Percentiles rank a stretch among this genome's conserved stretches.
Conservation (phyloP, 306 rosid species). For the Elaeagnus macrophylla region DNA sequence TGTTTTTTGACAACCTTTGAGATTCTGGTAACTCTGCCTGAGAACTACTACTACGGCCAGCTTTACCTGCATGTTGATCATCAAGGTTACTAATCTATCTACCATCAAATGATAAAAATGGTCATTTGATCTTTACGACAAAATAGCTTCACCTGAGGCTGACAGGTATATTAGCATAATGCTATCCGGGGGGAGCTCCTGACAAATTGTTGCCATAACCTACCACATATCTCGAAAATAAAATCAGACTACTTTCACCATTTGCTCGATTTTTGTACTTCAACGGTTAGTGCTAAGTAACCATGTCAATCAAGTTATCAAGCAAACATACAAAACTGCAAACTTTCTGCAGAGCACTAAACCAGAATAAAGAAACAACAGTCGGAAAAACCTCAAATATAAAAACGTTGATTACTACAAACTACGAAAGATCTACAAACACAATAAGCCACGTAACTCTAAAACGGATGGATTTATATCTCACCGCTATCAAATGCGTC, state of each 20-base stretch:
- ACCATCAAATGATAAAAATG: slow-evolving; percentile 15
- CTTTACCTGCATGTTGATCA: slow-evolving; percentile 58
- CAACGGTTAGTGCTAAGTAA: too few species aligned
- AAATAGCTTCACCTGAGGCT: slow-evolving; percentile 61
- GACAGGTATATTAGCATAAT: slow-evolving; percentile 75
- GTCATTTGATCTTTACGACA: slow-evolving; percentile 15
- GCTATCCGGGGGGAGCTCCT: slow-evolving; percentile 86
- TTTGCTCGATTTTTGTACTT: too few species aligned
- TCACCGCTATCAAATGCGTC: slow-evolving; percentile 87
- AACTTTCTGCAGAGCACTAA: not conserved
- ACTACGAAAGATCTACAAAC: not conserved
- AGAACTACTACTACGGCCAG: slow-evolving; percentile 39
- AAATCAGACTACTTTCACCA: not conserved
- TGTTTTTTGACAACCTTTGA: slow-evolving; percentile 47
- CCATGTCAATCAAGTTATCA: too few species aligned
- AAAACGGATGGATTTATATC: slow-evolving; percentile 11
- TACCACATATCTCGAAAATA: slow-evolving; percentile 26
- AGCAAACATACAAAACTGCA: too few species aligned
- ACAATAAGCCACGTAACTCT: not conserved
- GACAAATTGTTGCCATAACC: slow-evolving; percentile 95
- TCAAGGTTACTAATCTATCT: slow-evolving; percentile 25
- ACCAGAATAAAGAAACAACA: not conserved
- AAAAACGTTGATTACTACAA: not conserved
- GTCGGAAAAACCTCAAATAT: not conserved
- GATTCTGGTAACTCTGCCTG: slow-evolving; percentile 50